phyloP scores from a whole-genome alignment of 495 filamentous ascomycete species.

The Friedmanniomyces simplex region DNA sequence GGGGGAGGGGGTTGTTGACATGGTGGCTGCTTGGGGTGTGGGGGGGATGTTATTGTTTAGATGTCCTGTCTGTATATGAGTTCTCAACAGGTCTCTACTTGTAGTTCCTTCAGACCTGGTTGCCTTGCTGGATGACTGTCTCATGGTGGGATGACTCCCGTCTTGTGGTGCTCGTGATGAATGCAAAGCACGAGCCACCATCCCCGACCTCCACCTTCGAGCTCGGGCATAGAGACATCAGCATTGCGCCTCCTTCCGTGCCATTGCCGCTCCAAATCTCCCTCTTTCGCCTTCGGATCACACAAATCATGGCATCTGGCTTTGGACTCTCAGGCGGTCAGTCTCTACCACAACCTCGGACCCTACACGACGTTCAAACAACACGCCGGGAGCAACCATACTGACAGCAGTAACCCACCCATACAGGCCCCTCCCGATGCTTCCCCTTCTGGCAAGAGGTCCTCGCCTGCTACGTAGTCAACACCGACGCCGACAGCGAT shows the following conservation, averaged over 20 bases:
- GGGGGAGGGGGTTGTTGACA: too few species aligned
- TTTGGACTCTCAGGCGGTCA: slow-evolving; percentile 17
- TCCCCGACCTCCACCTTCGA: neutral
- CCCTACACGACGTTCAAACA: neutral
- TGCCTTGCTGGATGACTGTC: neutral
- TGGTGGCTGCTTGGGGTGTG: too few species aligned
- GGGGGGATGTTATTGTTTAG: too few species aligned
- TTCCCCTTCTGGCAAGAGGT: slow-evolving; percentile 90
- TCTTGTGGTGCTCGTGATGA: neutral
- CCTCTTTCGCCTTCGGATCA: neutral
- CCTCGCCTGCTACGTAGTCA: slow-evolving; percentile 40
- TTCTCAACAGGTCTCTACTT: too few species aligned
- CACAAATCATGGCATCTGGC: slow-evolving; percentile 26
- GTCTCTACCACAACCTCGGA: neutral
- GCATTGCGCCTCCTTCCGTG: neutral
- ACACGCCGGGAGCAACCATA: neutral
- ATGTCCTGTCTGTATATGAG: too few species aligned
- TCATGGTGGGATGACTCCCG: neutral
- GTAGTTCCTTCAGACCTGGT: too few species aligned
- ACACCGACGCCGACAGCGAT: slow-evolving; percentile 46
- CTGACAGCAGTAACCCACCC: neutral
- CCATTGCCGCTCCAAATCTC: neutral
- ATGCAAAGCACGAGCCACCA: neutral
- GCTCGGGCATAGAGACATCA: neutral
- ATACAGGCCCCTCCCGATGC: slow-evolving; percentile 77